phyloP scores from a whole-genome alignment of 345 rosid species.

The Triadica sebifera region DNA sequence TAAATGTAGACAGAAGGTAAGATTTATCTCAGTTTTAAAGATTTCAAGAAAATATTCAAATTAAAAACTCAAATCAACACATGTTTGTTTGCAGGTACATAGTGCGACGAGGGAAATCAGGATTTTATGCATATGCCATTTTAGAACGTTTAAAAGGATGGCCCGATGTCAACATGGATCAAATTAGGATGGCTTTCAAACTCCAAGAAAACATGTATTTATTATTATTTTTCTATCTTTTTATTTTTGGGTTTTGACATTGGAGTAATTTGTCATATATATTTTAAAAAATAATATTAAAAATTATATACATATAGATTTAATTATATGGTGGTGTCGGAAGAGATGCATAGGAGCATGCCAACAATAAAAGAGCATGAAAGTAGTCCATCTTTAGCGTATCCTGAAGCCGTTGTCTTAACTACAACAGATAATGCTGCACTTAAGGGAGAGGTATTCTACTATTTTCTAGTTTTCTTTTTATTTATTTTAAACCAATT shows the following conservation, averaged over 20 bases:
- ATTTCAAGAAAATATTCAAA: not conserved
- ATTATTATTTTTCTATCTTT: no score
- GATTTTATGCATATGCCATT: conserved; percentile 14
- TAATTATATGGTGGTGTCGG: conserved; percentile 10
- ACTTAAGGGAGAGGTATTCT: conserved; percentile 17
- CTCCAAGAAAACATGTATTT: conserved; percentile 1
- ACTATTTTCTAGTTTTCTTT: no score
- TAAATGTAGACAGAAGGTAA: conserved; percentile 13
- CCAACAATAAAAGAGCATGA: conserved; percentile 14
- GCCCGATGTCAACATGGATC: conserved; percentile 11
- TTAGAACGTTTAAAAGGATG: conserved; percentile 18
- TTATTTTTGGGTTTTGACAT: no score
- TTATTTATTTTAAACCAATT: not conserved
- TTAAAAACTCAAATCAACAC: not conserved
- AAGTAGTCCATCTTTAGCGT: conserved; percentile 1
- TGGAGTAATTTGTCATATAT: no score
- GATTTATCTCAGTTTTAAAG: not conserved
- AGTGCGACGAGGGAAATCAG: conserved; percentile 10
- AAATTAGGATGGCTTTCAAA: conserved; percentile 16
- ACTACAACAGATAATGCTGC: not conserved
- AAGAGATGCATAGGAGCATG: conserved; percentile 16
- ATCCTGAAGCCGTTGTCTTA: conserved; percentile 24
- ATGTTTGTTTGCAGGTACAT: not conserved
- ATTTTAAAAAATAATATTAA: not conserved
- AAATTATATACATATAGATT: not conserved